Base-by-base conservation (phyloP, 2,329 filamentous ascomycete genomes). In the Paecilomyces dactylethromorphus region DNA sequence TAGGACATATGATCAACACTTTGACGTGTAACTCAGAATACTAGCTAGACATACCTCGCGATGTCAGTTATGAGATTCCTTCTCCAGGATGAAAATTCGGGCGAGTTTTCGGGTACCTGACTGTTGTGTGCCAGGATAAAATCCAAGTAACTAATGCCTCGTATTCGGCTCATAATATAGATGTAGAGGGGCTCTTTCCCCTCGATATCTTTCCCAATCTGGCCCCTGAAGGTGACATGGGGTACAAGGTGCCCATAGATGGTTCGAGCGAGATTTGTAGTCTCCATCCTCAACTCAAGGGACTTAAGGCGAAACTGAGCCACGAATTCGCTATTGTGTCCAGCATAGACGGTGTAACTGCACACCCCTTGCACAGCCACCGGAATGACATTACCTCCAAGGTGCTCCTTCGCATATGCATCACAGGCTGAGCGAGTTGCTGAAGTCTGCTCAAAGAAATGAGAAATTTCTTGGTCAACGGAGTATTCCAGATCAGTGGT, bases 301-400 rank as follows among this genome's bases (percentile, higher is more conserved):
- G 70, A 74, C 62, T 67, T 66, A 11, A 77, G 70, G 54, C 73
- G 73, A 62, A 74, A 77, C 63, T 78, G 74, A 39, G 70, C 70
- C 33, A 77, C 70, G 53, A 65, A 71, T 64, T 75, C 70, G 21
- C 60, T 62, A 33, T 68, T 61, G 10, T 58, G 60, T 3, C 76
- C 71, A n/a, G 72, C 71, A 58, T 76, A 78, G 53, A 77, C 69
- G 1, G 71, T 72, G 64, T 78, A 77, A 66, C 73, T 76, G 63
- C 71, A 78, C 29, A 65, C 65, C 21, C 74, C 73, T 64, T 77
- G 70, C 13, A 76, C 65, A 15, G 61, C 54, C n/a, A 76, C 70
- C 15, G 71, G 70, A 55, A 68, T 62, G 56, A 72, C 50, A 50
- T 65, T 59, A 29, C 71, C 68, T 54, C 71, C 65, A 59, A 69